phyloP scores from a whole-genome alignment of 345 rosid genomes.

The Rhodomyrtus tomentosa region DNA sequence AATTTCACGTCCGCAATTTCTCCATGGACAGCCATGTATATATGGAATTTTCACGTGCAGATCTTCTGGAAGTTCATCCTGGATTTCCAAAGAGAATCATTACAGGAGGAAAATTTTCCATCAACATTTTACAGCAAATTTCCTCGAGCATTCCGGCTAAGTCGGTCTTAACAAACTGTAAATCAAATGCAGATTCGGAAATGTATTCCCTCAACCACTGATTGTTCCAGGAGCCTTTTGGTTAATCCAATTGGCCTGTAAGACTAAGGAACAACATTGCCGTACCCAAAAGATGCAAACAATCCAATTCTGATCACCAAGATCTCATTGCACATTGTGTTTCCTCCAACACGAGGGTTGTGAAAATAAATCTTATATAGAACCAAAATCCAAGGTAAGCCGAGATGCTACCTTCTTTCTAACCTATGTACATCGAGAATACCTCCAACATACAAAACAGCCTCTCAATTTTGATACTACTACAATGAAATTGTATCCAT shows the following conservation, averaged over 20 bases:
- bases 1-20: neutral
- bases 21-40: neutral
- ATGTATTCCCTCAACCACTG: neutral
- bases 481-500: neutral
- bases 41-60: neutral
- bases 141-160: neutral
- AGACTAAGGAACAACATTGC: neutral
- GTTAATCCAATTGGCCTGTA: neutral
- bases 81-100: neutral
- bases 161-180: neutral
- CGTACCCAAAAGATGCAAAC: neutral
- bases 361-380: neutral
- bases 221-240: neutral
- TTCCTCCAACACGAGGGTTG: neutral
- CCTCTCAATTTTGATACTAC: neutral
- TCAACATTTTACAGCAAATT: neutral
- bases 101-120: neutral
- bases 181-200: neutral
- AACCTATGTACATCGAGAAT: neutral
- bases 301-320: neutral
- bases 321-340: neutral
- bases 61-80: neutral
- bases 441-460: neutral
- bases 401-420: neutral
- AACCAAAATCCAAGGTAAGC: neutral